Conservation (phyloP, 2,329 filamentous ascomycete species). For the Stemphylium beticola region DNA sequence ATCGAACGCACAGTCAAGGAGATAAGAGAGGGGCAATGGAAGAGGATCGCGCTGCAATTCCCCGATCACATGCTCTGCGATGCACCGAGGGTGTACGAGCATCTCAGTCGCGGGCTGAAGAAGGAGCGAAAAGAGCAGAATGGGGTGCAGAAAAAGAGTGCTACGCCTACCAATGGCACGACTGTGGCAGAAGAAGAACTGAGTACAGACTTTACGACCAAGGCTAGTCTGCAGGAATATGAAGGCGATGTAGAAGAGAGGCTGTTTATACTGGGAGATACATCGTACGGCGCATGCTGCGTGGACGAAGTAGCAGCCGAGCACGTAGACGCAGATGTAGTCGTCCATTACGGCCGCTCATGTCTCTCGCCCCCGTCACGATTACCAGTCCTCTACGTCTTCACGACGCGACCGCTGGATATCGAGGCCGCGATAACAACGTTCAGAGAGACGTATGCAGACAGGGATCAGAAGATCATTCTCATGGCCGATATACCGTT, state of each 20-base stretch:
- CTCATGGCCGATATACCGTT: conserved; percentile 92
- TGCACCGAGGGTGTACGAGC: conserved; percentile 77
- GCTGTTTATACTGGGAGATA: conserved; percentile 90
- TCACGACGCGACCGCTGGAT: conserved; percentile 75
- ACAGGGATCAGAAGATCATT: conserved; percentile 69
- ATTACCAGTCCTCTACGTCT: conserved; percentile 88
- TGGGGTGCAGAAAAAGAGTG: conserved; percentile 6
- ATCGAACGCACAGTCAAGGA: conserved; percentile 78
- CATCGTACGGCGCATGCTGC: conserved; percentile 95
- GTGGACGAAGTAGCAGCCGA: conserved; percentile 97
- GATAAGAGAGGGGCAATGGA: conserved; percentile 74
- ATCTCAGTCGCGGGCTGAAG: conserved; percentile 62
- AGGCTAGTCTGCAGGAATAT: conserved; percentile 17
- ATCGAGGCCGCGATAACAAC: conserved; percentile 62
- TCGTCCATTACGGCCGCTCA: conserved; percentile 92
- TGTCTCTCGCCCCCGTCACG: conserved; percentile 90
- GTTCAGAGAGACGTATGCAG: conserved; percentile 73
- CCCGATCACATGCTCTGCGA: conserved; percentile 91
- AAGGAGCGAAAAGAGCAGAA: conserved; percentile 24
- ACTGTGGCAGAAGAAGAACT: conserved; percentile 24
- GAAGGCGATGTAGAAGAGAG: conserved; percentile 43
- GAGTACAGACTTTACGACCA: conserved; percentile 18
- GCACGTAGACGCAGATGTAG: conserved; percentile 86
- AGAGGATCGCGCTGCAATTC: conserved; percentile 87
- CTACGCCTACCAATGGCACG: conserved; percentile 5